Evolutionary conservation across 2,329 filamentous ascomycete genomes (phyloP), one percentile per base, ranked within the genome.

Genomic region (Colletotrichum coccodes): DNA sequence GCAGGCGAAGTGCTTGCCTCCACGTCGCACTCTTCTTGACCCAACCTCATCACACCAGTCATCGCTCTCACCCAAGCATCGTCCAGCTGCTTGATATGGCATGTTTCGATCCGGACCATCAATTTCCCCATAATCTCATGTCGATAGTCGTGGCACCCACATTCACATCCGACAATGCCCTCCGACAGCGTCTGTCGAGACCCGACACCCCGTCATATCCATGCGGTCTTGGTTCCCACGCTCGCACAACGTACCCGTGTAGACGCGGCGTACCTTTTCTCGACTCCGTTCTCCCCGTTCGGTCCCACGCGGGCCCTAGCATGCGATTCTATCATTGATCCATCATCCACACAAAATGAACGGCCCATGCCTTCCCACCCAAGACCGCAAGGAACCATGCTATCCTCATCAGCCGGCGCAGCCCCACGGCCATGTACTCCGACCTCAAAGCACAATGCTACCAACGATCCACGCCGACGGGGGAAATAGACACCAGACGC

Each of bases 61-160:
- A 56, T 53, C 47, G 56, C 63, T 61, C 42, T 57, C 42, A 62
- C 42, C 64, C 49, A 62, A 62, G 58, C 50, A 57, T 61, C 57
- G 30, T 54, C 23, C 47, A 65, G 46, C 54, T 60, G 47, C 50
- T 56, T 42, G 57, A 30, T 53, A 34, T 63, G 53, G 53, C 38
- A 64, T 64, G 64, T 60, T 64, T 59, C 46, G 53, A 68, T 64
- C 32, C 46, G 16, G 42, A 40, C 49, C 57, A 66, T 23, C 34
- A 46, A 23, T 36, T 60, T 54, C 60, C 50, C 38, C 46, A 63
- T 59, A 53, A 12, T 42, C 53, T 30, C 28, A 32, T 47, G 30
- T 47, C 30, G n/a, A 44, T 26, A 16, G 30, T 26, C 30, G 46
- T 14, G 34, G 14, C 40, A n/a, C 47, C 56, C 40, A 28, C 14